phyloP scores from a whole-genome alignment of 768 basidiomycete genomes.

The Daedaleopsis nitida region DNA sequence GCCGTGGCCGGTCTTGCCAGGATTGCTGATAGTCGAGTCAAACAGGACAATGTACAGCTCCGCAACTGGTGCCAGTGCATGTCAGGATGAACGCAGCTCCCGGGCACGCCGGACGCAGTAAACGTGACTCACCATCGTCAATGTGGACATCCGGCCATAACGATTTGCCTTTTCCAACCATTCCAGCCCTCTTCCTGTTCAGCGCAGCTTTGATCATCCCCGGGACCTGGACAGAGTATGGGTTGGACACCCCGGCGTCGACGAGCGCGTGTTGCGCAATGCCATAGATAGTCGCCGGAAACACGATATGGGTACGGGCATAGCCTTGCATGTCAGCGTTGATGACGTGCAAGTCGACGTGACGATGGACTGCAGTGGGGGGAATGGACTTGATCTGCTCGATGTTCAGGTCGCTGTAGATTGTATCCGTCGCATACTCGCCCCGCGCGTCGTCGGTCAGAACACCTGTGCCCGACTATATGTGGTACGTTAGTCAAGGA shows the following conservation, averaged over 20 bases:
- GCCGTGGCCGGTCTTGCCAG: conserved; percentile 32
- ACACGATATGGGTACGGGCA: conserved; percentile 52
- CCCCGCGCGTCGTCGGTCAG: conserved; percentile 49
- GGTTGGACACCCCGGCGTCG: conserved; percentile 54
- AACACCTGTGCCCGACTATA: conserved; percentile 36
- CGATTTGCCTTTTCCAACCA: conserved; percentile 60
- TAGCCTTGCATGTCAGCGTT: conserved; percentile 53
- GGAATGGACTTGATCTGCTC: conserved; percentile 50
- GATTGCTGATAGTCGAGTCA: conserved; percentile 35
- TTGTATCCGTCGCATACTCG: conserved; percentile 35
- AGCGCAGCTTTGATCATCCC: conserved; percentile 45
- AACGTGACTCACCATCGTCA: conserved; percentile 46
- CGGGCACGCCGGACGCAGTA: neutral
- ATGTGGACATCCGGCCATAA: conserved; percentile 63
- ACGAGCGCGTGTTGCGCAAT: conserved; percentile 49
- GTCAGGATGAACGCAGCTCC: neutral
- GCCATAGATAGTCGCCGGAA: conserved; percentile 63
- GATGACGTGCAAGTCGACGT: conserved; percentile 50
- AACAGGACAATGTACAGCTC: conserved; percentile 45
- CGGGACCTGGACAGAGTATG: conserved; percentile 56
- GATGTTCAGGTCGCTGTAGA: conserved; percentile 55
- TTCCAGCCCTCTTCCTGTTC: conserved; percentile 50
- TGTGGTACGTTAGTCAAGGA: neutral
- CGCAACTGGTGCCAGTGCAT: conserved; percentile 34
- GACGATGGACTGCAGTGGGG: conserved; percentile 46